These are phyloP conservation scores for Eucalyptus curtisii DNA, from an alignment of 345 rosid species.

Conservation along the genomic window DNA sequence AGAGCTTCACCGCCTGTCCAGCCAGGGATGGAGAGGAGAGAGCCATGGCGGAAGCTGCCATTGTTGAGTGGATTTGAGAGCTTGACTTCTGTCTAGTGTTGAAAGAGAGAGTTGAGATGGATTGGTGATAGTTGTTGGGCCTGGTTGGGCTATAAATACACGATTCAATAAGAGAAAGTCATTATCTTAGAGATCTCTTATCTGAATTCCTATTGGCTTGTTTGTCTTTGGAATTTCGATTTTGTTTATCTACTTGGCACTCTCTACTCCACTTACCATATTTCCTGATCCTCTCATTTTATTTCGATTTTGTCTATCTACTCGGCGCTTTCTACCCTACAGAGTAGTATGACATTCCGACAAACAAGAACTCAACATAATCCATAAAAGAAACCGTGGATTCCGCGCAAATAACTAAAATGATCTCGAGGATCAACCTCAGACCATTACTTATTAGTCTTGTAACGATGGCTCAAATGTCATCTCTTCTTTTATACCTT, in stretches of 20 bases:
- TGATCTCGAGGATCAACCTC: not conserved
- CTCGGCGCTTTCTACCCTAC: conserved; percentile 1
- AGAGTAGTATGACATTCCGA: no score
- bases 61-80: not conserved
- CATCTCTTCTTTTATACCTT: not conserved
- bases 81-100: not conserved
- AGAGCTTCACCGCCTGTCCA: conserved; percentile 34
- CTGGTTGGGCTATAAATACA: not conserved
- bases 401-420: not conserved
- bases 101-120: not conserved
- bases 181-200: conserved; percentile 21
- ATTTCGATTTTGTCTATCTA: not conserved
- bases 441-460: not conserved
- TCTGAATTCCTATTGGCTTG: conserved; percentile 4
- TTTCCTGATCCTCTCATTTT: not conserved
- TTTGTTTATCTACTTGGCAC: conserved; percentile 2
- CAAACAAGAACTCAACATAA: no score
- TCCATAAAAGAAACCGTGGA: no score
- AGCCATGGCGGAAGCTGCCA: conserved; percentile 49
- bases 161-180: not conserved
- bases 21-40: conserved; percentile 45
- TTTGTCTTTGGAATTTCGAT: not conserved
- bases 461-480: not conserved
- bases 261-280: not conserved
- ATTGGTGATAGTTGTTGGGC: not conserved